Evolutionary conservation across 805 yeast species (phyloP), one percentile per base, ranked within the genome.

Genomic region (Saturnispora silvae): DNA sequence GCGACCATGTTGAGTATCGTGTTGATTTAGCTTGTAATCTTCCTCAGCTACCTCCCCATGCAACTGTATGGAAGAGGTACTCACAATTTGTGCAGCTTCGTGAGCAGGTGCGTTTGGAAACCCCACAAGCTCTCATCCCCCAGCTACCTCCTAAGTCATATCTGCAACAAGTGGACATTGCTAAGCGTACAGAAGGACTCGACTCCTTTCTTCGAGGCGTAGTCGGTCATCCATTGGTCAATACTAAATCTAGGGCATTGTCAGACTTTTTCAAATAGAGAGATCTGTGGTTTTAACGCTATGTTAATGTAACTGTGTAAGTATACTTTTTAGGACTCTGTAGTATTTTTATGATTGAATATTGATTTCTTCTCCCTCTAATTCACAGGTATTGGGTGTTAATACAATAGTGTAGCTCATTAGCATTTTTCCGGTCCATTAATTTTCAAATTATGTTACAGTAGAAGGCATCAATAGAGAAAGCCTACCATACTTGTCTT

Each of bases 201-300:
- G 94, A 86, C 57, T 72, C 73, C 51, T 89, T 94, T 60, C 56
- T 92, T 28, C 50, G 64, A 31, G 66, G 75, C 14, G 94, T 87
- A 15, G 92, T 94, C 11, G 92, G 95, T 10, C 98, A 89, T 57
- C 98, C 98, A 1, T 60, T 89, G 43, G 61, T 89, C 41, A 97
- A 92, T 89, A 16, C 74, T 75, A 47, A 75, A 79, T 1, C 67
- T 87, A 45, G 77, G 77, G 40, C 78, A 85, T 36, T 89, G 20
- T 10, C 11, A 10, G 3, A 14, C 25, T 18, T 13, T 31, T 4
- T 67, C 63, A 28, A 84, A 94, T 94, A n/a, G n/a, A n/a, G n/a
- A n/a, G n/a, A n/a, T n/a, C n/a, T n/a, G n/a, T n/a, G n/a, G n/a
- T n/a, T n/a, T n/a, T n/a, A n/a, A n/a, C n/a, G n/a, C n/a, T n/a